Evolutionary conservation across 352 stramenopile genomes (phyloP).

Genomic region (Pythium sp.): DNA sequence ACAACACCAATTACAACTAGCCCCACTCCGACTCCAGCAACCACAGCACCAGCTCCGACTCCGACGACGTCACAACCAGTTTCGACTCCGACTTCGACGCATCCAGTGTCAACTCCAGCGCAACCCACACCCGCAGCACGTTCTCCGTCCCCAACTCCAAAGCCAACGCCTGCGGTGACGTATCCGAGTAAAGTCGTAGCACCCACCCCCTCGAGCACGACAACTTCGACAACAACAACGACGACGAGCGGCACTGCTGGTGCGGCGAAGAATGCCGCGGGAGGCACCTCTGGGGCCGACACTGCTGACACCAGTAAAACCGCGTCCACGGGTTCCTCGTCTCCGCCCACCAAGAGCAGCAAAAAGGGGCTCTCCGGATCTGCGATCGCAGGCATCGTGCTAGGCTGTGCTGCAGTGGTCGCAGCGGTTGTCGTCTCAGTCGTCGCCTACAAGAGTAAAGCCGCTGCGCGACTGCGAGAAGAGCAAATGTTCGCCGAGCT

Average conservation of each 20-base stretch:
- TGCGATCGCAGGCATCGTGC: conserved; percentile 1
- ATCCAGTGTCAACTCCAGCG: neutral
- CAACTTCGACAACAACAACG: neutral
- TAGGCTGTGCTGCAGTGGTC: neutral
- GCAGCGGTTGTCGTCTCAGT: neutral
- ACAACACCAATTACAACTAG: neutral
- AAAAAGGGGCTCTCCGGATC: neutral
- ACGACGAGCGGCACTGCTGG: neutral
- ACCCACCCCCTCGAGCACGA: too few relatives aligned
- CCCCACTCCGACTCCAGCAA: neutral
- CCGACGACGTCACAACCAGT: neutral
- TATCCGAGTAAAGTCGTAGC: too few relatives aligned
- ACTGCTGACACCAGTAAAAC: neutral
- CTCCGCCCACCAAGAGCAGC: neutral
- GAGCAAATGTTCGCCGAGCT: conserved; percentile 13
- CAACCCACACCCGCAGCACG: too few relatives aligned
- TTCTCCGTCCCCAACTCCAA: too few relatives aligned
- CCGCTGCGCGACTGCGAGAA: conserved; percentile 1
- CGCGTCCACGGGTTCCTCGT: too few relatives aligned
- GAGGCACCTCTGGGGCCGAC: neutral
- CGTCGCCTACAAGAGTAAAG: conserved; percentile 2
- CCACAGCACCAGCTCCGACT: neutral
- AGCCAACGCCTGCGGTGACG: neutral
- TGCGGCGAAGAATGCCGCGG: neutral
- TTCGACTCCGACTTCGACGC: neutral